phyloP scores from a whole-genome alignment of 345 rosid species.

The Trapa bicornis region DNA sequence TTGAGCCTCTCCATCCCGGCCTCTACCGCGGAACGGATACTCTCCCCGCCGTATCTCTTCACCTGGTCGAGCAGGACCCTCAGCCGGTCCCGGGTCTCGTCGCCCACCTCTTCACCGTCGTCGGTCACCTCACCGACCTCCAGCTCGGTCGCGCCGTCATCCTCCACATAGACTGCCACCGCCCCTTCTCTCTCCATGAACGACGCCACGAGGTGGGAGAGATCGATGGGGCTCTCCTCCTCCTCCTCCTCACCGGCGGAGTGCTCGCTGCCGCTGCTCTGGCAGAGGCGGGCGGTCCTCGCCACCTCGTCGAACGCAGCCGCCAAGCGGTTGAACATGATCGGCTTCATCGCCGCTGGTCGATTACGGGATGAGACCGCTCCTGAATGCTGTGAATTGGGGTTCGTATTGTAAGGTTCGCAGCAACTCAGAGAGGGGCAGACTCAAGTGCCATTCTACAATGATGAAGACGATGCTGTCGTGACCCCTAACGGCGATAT shows the following conservation, averaged over 20 bases:
- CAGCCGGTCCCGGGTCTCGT: conserved; percentile 15
- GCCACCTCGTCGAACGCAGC: conserved; percentile 36
- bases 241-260: conserved; percentile 7
- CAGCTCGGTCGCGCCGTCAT: conserved; percentile 6
- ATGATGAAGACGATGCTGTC: conserved; percentile 7
- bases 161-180: neutral
- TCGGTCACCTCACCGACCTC: conserved; percentile 4
- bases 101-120: conserved; percentile 2
- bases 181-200: conserved; percentile 47
- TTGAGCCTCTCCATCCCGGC: conserved; percentile 13
- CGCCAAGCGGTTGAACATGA: conserved; percentile 21
- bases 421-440: no score
- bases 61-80: conserved; percentile 8
- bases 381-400: no score
- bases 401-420: no score
- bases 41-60: conserved; percentile 13
- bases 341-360: conserved; percentile 10
- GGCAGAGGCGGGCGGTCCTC: conserved; percentile 22
- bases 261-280: conserved; percentile 64
- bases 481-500: neutral
- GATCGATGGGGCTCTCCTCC: conserved; percentile 29
- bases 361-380: no score
- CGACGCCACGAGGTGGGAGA: conserved; percentile 63
- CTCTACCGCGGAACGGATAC: conserved; percentile 21
- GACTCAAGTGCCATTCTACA: neutral